A percentile compares a stretch with the other conserved stretches of the same genome.
Conservation (phyloP, 2,329 filamentous ascomycete genomes). For the Rutstroemia sp. region DNA sequence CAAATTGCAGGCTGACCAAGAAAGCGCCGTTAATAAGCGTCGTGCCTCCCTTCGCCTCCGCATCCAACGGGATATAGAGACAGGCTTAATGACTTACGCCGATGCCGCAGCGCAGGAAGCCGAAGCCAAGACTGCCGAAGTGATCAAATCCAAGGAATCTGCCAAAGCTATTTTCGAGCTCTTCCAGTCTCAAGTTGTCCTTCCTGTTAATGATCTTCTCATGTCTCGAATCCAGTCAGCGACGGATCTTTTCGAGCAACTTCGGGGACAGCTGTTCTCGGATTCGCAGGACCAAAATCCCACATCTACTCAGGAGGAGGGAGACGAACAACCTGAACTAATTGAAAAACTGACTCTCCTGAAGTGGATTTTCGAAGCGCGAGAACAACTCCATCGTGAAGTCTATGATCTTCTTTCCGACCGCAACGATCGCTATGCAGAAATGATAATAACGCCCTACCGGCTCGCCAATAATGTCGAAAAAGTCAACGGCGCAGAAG, state of each 20-base stretch:
- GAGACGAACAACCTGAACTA: constrained; percentile 88
- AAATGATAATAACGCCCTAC: constrained; percentile 78
- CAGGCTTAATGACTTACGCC: constrained; percentile 72
- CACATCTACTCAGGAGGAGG: constrained; percentile 87
- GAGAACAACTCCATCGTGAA: constrained; percentile 80
- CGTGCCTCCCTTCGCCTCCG: constrained; percentile 62
- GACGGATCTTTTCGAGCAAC: constrained; percentile 67
- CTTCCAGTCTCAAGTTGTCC: constrained; percentile 77
- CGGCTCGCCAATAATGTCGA: constrained; percentile 64
- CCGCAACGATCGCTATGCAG: constrained; percentile 78
- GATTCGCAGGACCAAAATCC: constrained; percentile 58
- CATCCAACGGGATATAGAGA: constrained; percentile 70
- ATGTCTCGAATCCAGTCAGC: constrained; percentile 67
- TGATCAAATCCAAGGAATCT: constrained; percentile 60
- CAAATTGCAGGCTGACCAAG: constrained; percentile 50
- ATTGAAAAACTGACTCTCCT: constrained; percentile 89
- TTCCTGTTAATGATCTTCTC: constrained; percentile 73
- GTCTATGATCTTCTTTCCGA: constrained; percentile 79
- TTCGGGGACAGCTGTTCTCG: constrained; percentile 65
- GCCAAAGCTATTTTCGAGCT: constrained; percentile 75
- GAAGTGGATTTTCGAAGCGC: constrained; percentile 94
- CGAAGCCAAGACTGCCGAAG: constrained; percentile 64
- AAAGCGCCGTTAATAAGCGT: constrained; percentile 42
- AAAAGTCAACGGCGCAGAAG: constrained; percentile 70
- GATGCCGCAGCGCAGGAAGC: constrained; percentile 77